Evolutionary conservation across 352 stramenopile species (phyloP), one percentile per base, ranked within the genome.

Genomic region (Globisporangium recalcitrans): DNA sequence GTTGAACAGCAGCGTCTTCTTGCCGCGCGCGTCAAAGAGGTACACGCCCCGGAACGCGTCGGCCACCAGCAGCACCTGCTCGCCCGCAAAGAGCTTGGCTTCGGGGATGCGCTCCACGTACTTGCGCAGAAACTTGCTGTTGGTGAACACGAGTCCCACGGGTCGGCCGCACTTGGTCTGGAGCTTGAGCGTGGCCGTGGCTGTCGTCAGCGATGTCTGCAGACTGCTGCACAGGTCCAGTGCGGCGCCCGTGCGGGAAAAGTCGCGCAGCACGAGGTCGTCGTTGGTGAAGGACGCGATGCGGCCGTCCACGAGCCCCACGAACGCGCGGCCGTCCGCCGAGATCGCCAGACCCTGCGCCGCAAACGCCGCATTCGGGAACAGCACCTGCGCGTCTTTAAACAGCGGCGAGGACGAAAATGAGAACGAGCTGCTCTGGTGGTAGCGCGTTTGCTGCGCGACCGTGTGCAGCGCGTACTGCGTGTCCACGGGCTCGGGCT

Each of bases 21-120:
- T 70, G 44, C 80, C 80, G 21, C 63, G 69, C 31, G 74, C 80
- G 34, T 89, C 80, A 44, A 89, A 75, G 14, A 89, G 63, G 24
- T 80, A 52, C 52, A 89, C 62, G 11, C 80, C 80, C 29, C 81
- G 81, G 70, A 85, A 86, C 0, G 80, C 75, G 32, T 89, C 80
- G 9, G 77, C 80, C 10, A 87, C 74, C 0, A 89, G 67, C 57
- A 89, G 63, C 70, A 89, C 75, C 24, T 82, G 70, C 40, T 85
- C 72, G 2, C 58, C 66, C 6, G 67, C 26, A 42, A 89, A 87
- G 32, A 80, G 38, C 58, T 73, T 67, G 1, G 72, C 62, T 29
- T 69, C 61, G 29, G 72, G 69, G 52, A 89, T 82, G 52, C 74
- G 71, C 53, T 72, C 68, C 0, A 87, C 42, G 46, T 75, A 84